Conservation (phyloP, 2,329 filamentous ascomycete species). For the Fusarium udum region DNA sequence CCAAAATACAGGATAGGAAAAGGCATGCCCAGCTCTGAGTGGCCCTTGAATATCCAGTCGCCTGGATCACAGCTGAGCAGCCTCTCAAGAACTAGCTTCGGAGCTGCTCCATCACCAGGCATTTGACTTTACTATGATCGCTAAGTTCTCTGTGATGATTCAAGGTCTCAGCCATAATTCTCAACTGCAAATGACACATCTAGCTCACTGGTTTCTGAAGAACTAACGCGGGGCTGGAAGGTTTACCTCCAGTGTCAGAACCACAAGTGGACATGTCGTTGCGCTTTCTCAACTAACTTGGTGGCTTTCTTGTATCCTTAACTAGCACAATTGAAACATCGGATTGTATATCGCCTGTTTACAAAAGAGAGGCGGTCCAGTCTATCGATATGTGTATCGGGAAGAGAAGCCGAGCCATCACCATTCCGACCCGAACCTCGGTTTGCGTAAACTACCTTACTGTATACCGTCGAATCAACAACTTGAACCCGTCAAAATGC, state of each 20-base stretch:
- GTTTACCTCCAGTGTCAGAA: not conserved
- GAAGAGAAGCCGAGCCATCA: not conserved
- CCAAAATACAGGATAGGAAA: not conserved
- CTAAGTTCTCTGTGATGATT: not conserved
- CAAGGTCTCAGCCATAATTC: not conserved
- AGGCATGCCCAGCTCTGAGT: not conserved
- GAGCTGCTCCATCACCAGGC: not conserved
- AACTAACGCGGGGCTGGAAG: not conserved
- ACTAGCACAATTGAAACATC: rapidly evolving
- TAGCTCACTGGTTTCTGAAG: not conserved
- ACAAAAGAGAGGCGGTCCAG: too few relatives aligned
- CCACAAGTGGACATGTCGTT: rapidly evolving
- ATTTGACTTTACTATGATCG: not conserved
- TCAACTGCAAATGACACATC: not conserved
- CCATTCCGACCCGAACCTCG: not conserved
- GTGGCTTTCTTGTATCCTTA: rapidly evolving
- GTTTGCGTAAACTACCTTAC: not conserved
- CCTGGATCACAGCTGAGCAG: not conserved
- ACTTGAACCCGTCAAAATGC: rapidly evolving
- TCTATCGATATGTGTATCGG: not conserved
- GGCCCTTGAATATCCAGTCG: not conserved
- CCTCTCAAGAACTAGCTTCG: not conserved
- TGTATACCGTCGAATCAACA: not conserved
- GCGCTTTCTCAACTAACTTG: not conserved
- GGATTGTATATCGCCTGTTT: rapidly evolving